Base-by-base conservation (phyloP, 495 filamentous ascomycete species). In the Penicillium cataractarum region DNA sequence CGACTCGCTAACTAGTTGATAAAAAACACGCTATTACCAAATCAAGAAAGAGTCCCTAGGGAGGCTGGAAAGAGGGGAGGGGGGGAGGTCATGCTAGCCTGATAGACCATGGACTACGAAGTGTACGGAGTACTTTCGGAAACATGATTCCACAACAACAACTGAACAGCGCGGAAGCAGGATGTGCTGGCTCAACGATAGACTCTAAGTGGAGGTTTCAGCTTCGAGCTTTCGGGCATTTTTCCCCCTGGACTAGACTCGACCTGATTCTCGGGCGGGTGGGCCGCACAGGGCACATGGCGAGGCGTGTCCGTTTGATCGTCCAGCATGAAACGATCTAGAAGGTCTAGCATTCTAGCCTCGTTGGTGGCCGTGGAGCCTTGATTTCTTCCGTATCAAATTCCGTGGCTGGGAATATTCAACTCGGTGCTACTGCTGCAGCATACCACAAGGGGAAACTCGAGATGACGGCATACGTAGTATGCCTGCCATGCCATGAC, bases 321-420 rank as follows among this genome's bases (percentile, higher is more conserved):
- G 73, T 63, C 74, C 64, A 21, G 24, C 55, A 62, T 76, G 76
- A 79, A 77, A 76, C 74, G 52, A 73, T 77, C 74, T 75, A 74
- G 74, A 78, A 76, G 57, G 64, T 71, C 62, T 51, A 62, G 56
- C 40, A 39, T 53, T 63, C 61, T 48, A 53, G 57, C 60, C 57
- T 39, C 50, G 37, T 33, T 50, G 42, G 22, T 48, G 58, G 58
- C 39, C 60, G 66, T 69, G 66, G 64, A 44, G 46, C 49, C 24
- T 46, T 31, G 46, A 26, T 51, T 9, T 57, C 48, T 29, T 46
- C 17, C 24, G 60, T 63, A 22, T 55, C 49, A 48, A 37, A 52
- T 56, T 42, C 51, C 22, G 59, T 62, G 57, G 56, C 59, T 67
- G 65, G 55, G 58, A 51, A 19, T 42, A 15, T n/a, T n/a, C n/a